Evolutionary conservation across 352 stramenopile genomes (phyloP).

Genomic region (Pythium apleroticum): DNA sequence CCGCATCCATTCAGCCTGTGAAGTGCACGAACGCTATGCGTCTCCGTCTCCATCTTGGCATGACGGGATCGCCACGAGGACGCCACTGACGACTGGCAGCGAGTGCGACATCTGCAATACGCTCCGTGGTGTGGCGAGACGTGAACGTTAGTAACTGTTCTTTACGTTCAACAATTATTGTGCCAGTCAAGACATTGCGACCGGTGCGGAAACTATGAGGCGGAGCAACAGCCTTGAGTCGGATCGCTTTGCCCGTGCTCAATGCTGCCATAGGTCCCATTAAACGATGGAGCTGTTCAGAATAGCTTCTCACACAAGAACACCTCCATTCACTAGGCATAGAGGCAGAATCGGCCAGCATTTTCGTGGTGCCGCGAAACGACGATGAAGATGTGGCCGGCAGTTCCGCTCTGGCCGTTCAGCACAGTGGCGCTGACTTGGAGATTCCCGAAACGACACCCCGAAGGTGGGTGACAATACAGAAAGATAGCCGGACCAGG

Average conservation of each 20-base stretch:
- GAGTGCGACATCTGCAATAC: slow-evolving; percentile 1
- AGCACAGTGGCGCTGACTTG: not conserved
- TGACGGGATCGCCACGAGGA: not conserved
- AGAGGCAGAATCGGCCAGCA: no score
- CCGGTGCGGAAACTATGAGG: not conserved
- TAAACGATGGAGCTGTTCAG: not conserved
- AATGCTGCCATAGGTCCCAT: not conserved
- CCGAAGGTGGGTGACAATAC: slow-evolving; percentile 6
- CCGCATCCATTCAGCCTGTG: not conserved
- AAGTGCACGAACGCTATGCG: not conserved
- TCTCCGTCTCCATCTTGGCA: not conserved
- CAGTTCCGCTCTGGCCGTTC: not conserved
- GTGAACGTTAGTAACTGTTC: slow-evolving; percentile 2
- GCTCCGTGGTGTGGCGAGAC: not conserved
- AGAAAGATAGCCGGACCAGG: slow-evolving; percentile 1
- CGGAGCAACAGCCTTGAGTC: not conserved
- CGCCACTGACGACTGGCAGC: not conserved
- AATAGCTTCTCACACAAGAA: no score
- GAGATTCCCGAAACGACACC: slow-evolving; percentile 1
- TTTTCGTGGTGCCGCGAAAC: not conserved
- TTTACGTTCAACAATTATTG: not conserved
- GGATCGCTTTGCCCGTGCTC: not conserved
- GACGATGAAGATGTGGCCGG: not conserved
- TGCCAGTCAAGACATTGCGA: not conserved
- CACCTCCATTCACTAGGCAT: no score